A percentile compares a stretch with the other conserved stretches of the same genome.
phyloP scores from a whole-genome alignment of 2,329 filamentous ascomycete species.

The Sphaerostilbella broomeana region DNA sequence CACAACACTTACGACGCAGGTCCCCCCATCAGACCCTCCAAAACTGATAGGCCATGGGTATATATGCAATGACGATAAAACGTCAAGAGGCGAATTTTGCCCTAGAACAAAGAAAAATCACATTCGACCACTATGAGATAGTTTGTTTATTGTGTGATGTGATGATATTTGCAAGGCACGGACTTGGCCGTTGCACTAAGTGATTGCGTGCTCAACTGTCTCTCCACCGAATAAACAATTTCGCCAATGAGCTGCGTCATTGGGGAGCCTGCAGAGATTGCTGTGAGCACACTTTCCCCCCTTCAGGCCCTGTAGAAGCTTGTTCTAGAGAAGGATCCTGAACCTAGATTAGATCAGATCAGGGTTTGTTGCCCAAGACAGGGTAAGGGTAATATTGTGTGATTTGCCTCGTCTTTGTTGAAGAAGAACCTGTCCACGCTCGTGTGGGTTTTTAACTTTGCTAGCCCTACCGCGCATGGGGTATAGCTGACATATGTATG shows the following conservation, averaged over 20 bases:
- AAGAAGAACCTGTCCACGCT: neutral
- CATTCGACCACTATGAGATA: constrained; percentile 2
- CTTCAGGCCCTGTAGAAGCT: no score
- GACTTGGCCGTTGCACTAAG: constrained; percentile 11
- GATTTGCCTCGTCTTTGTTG: neutral
- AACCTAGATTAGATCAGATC: neutral
- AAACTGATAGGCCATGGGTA: constrained; percentile 4
- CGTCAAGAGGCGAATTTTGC: neutral
- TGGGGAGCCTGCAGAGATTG: no score
- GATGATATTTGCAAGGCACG: constrained; percentile 5
- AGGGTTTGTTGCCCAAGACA: constrained; percentile 1
- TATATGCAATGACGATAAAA: constrained; percentile 2
- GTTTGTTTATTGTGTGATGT: no score
- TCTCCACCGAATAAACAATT: constrained; percentile 7
- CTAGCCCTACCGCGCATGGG: no score
- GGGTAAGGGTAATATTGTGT: constrained; percentile 1
- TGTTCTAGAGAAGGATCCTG: neutral
- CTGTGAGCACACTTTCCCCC: no score
- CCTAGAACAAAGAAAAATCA: neutral
- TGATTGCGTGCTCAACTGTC: constrained; percentile 12
- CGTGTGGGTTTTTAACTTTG: neutral
- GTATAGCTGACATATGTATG: no score
- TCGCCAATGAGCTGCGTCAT: constrained; percentile 7
- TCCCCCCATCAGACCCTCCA: constrained; percentile 8
- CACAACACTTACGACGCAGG: constrained; percentile 1